Percentiles rank a stretch among this genome's conserved stretches.
Conservation (phyloP, 208 protist genomes). For the Blastocrithidia nonstop region DNA sequence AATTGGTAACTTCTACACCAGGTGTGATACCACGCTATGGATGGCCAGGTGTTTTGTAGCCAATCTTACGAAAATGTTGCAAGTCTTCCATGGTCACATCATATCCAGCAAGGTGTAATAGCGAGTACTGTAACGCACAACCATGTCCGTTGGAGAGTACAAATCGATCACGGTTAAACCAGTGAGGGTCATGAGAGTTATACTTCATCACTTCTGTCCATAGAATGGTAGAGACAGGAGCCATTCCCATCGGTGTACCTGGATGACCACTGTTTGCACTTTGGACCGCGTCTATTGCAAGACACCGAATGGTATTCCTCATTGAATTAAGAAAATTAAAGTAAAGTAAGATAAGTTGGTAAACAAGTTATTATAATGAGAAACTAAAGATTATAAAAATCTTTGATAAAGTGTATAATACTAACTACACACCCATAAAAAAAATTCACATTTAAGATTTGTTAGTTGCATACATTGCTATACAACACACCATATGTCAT, state of each 20-base stretch:
- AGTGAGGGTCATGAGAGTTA: conserved; percentile 83
- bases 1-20: conserved; percentile 98
- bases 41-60: conserved; percentile 96
- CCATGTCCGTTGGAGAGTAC: conserved; percentile 99
- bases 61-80: conserved; percentile 91
- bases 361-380: too few species aligned
- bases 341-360: too few species aligned
- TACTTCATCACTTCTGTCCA: conserved; percentile 93
- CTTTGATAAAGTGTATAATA: too few species aligned
- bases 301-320: conserved; percentile 81
- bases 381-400: too few species aligned
- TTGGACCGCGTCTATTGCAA: conserved; percentile 87
- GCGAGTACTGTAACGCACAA: conserved; percentile 94
- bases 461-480: too few species aligned
- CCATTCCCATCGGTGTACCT: conserved; percentile 88
- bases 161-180: conserved; percentile 98
- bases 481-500: too few species aligned
- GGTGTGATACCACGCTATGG: conserved; percentile 87
- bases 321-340: too few species aligned
- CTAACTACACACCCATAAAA: too few species aligned
- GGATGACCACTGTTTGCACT: conserved; percentile 93
- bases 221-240: conserved; percentile 90
- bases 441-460: too few species aligned
- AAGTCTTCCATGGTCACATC: conserved; percentile 95
- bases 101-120: conserved; percentile 96